phyloP scores from a whole-genome alignment of 177 flowering plant genomes.

The Tripterygium wilfordii region DNA sequence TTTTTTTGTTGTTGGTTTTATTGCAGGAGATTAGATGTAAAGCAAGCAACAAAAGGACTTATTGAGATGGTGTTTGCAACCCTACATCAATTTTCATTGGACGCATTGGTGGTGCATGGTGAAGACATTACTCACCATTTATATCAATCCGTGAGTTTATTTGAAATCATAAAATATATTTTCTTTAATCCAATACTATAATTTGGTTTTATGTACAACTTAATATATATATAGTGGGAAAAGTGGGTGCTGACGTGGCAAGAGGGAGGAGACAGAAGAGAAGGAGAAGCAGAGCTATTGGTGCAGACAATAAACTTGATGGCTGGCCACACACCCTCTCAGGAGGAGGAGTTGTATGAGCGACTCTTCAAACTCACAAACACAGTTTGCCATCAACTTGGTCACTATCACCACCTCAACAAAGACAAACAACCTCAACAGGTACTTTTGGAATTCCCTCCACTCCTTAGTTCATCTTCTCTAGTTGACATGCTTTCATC shows the following conservation, averaged over 20 bases:
- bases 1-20: not conserved
- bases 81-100: conserved; percentile 49
- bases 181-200: not conserved
- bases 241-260: conserved; percentile 24
- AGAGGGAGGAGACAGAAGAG: conserved; percentile 21
- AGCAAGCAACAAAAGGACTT: conserved; percentile 24
- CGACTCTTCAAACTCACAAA: conserved; percentile 29
- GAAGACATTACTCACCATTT: conserved; percentile 38
- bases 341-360: conserved; percentile 16
- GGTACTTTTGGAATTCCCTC: not conserved
- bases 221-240: conserved; percentile 15
- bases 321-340: conserved; percentile 21
- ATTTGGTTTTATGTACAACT: not conserved
- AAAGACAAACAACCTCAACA: not conserved
- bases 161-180: not conserved
- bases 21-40: conserved; percentile 21
- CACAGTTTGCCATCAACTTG: conserved; percentile 29
- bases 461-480: no score
- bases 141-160: conserved; percentile 43
- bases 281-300: conserved; percentile 51
- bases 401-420: conserved; percentile 17
- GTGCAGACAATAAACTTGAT: conserved; percentile 43
- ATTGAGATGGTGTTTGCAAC: conserved; percentile 32
- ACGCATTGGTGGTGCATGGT: conserved; percentile 41
- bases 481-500: no score